Conservation (phyloP, 768 basidiomycete genomes). For the Xerocomellus intermedius region DNA sequence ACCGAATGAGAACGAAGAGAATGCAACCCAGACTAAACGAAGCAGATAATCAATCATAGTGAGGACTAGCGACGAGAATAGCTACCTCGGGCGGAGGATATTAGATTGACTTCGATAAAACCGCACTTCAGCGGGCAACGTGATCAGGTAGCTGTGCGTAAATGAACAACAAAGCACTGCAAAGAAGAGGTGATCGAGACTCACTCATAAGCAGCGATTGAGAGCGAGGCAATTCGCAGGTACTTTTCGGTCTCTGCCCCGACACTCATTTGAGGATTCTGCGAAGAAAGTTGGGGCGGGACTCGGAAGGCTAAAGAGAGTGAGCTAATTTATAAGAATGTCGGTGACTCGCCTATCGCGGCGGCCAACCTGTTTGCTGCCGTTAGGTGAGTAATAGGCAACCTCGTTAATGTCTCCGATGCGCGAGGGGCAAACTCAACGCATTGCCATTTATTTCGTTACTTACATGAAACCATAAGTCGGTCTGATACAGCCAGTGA, state of each 20-base stretch:
- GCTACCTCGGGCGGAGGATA: slow-evolving; percentile 29
- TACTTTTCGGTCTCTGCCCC: slow-evolving; percentile 29
- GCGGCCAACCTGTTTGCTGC: slow-evolving; percentile 14
- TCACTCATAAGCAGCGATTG: slow-evolving; percentile 40
- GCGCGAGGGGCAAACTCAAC: not conserved
- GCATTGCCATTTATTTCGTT: not conserved
- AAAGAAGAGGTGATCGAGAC: slow-evolving; percentile 1
- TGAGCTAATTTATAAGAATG: slow-evolving; percentile 22
- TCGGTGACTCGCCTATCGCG: not conserved
- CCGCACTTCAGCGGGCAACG: slow-evolving; percentile 33
- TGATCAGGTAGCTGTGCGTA: slow-evolving; percentile 30
- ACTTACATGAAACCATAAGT: slow-evolving; percentile 5
- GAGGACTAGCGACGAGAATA: not conserved
- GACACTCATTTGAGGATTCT: slow-evolving; percentile 12
- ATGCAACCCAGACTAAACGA: slow-evolving; percentile 27
- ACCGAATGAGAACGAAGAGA: slow-evolving; percentile 36
- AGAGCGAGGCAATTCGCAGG: slow-evolving; percentile 35
- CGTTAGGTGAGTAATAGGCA: slow-evolving; percentile 13
- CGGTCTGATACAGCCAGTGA: not conserved
- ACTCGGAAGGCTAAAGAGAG: not conserved
- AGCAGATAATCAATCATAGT: not conserved
- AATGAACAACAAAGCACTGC: not conserved
- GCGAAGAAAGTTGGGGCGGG: not conserved
- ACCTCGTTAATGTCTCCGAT: not conserved
- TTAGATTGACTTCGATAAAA: slow-evolving; percentile 33